phyloP scores from a whole-genome alignment of 2,329 filamentous ascomycete species.

The Botryotinia calthae region DNA sequence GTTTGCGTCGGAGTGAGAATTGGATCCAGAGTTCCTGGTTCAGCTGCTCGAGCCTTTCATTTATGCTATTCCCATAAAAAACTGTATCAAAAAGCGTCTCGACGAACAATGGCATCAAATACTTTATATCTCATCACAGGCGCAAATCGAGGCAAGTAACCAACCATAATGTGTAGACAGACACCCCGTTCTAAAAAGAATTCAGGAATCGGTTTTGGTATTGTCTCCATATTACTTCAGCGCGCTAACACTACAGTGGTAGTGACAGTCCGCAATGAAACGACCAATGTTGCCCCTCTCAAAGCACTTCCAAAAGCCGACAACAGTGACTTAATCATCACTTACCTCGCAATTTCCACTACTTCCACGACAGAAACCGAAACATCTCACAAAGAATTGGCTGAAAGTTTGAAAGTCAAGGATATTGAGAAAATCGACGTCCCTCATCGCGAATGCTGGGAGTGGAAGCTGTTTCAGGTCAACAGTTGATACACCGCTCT shows the following conservation, averaged over 20 bases:
- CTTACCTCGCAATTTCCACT: conserved; percentile 34
- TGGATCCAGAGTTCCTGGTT: too few relatives aligned
- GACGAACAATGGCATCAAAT: background rate
- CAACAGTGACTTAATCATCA: conserved; percentile 42
- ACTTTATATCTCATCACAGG: conserved; percentile 34
- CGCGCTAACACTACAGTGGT: conserved; percentile 43
- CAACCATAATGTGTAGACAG: background rate
- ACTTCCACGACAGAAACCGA: too few relatives aligned
- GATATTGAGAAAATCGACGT: conserved; percentile 47
- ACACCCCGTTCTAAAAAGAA: background rate
- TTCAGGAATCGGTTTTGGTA: conserved; percentile 37
- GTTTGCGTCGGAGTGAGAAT: too few relatives aligned
- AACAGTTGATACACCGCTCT: conserved; percentile 38
- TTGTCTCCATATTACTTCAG: conserved; percentile 40
- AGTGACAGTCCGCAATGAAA: conserved; percentile 40
- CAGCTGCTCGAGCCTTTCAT: too few relatives aligned
- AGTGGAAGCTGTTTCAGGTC: conserved; percentile 38
- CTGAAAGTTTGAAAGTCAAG: conserved; percentile 17
- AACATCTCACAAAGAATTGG: background rate
- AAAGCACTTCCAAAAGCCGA: conserved; percentile 24
- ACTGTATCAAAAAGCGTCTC: too few relatives aligned
- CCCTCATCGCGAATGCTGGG: conserved; percentile 52
- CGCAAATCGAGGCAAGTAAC: conserved; percentile 31
- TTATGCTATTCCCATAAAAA: too few relatives aligned
- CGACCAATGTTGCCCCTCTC: conserved; percentile 33